Base-by-base conservation (phyloP, 805 yeast species). In the Cyberlindnera japonica region DNA sequence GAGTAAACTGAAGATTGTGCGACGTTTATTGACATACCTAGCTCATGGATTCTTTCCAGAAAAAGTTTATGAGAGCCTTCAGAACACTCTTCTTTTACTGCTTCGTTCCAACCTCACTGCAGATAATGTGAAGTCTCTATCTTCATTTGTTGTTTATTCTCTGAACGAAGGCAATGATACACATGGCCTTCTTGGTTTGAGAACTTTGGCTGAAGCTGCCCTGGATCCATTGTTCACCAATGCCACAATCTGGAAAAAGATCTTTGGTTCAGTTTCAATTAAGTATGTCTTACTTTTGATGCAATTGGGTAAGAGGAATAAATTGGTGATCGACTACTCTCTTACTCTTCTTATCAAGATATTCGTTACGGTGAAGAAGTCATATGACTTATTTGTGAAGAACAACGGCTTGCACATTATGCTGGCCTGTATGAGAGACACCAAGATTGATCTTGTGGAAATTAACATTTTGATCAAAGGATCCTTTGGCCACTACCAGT, bases 261-360 rank as follows among this genome's bases (percentile, higher is more conserved):
- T 70, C 61, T 50, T 72, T 69, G 71, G 79, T 33, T 66, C 81
- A 0, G 67, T 85, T 3, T 74, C 86, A 1, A 68, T 81, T 6
- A 83, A 81, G 53, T 81, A 90, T 83, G 63, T 84, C 9, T 61
- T 84, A 10, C 55, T 83, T 12, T 54, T 83, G 11, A 61, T 74
- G 38, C 67, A 67, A 53, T 68, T 38, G 46, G 66, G 22, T 55
- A 62, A 34, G 71, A 51, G 35, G 33, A 57, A 55, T 45, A 61
- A 57, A 28, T 25, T 43, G 5, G 47, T 45, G 15, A 63, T 57
- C n/a, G 57, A 61, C 25, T 46, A 53, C 8, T 56, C 63, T 0
- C 42, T 69, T n/a, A 60, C 61, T n/a, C 57, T 85, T 12, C 55
- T 85, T 15, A 62, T 79, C 6, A 69, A 70, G 40, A 57, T 79